phyloP scores from a whole-genome alignment of 164 flowering plant genomes.

The Malania oleifera region DNA sequence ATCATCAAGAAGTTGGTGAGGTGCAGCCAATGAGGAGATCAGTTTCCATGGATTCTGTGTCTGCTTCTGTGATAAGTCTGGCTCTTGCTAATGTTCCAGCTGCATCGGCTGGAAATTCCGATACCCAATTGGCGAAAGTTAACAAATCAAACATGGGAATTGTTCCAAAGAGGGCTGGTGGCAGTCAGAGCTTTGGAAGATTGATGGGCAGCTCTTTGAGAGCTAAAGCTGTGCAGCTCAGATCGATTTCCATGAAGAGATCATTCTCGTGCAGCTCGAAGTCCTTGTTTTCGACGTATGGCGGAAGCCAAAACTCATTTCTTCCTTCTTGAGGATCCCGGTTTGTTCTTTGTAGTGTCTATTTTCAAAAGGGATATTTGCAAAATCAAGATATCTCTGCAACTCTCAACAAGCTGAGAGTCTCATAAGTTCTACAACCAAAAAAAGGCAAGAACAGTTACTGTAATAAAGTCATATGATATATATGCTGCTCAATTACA shows the following conservation, averaged over 20 bases:
- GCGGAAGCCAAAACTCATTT: background rate
- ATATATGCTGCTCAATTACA: background rate
- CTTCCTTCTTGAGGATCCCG: slow-evolving; percentile 11
- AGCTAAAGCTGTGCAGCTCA: slow-evolving; percentile 14
- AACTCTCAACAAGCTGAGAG: slow-evolving; percentile 18
- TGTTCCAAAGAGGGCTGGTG: slow-evolving; percentile 4
- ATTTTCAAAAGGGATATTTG: slow-evolving; percentile 6
- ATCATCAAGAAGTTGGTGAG: background rate
- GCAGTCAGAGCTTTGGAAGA: slow-evolving; percentile 10
- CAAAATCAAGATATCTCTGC: slow-evolving; percentile 2
- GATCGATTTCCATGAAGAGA: slow-evolving; percentile 25
- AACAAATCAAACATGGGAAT: background rate
- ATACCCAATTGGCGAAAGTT: background rate
- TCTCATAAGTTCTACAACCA: background rate
- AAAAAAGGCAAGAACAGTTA: background rate
- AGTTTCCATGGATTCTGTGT: slow-evolving; percentile 33
- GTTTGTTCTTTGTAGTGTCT: background rate
- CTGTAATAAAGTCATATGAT: slow-evolving; percentile 1
- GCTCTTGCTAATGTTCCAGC: slow-evolving; percentile 7
- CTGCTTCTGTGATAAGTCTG: slow-evolving; percentile 22
- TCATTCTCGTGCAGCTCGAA: slow-evolving; percentile 39
- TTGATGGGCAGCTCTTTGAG: slow-evolving; percentile 13
- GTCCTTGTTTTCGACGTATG: slow-evolving; percentile 15
- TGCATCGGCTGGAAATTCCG: slow-evolving; percentile 11
- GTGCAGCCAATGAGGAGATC: slow-evolving; percentile 33